A percentile compares a stretch with the other conserved stretches of the same genome.
These are phyloP conservation scores for Tricholoma flavovirens DNA, from an alignment of 768 basidiomycete genomes.

Conservation along the genomic window DNA sequence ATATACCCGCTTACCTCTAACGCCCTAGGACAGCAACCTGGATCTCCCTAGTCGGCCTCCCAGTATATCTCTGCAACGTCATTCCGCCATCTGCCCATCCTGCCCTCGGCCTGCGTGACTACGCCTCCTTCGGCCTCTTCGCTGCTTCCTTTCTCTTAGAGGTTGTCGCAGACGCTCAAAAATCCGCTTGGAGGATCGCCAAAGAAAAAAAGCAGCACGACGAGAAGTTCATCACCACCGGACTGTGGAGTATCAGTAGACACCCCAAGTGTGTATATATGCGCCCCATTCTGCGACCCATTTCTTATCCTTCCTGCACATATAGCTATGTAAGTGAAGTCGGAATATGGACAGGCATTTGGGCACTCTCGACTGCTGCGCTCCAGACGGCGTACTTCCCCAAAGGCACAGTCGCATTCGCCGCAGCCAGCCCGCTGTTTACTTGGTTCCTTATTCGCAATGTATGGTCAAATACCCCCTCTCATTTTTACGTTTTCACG, in stretches of 20 bases:
- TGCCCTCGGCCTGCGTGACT: constrained; percentile 48
- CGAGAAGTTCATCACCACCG: constrained; percentile 62
- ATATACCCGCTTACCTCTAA: neutral
- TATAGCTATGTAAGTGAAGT: constrained; percentile 68
- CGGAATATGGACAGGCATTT: constrained; percentile 64
- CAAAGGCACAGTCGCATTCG: constrained; percentile 34
- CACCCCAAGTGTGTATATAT: constrained; percentile 61
- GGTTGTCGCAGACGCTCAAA: constrained; percentile 59
- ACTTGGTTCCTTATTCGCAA: constrained; percentile 56
- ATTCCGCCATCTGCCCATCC: constrained; percentile 47
- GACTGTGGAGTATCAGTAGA: constrained; percentile 61
- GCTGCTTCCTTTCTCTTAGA: constrained; percentile 55
- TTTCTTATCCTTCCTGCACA: neutral
- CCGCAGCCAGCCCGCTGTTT: constrained; percentile 55
- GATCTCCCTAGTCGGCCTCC: constrained; percentile 63
- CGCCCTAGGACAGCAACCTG: constrained; percentile 43
- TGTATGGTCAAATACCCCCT: constrained; percentile 26
- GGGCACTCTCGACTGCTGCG: constrained; percentile 46
- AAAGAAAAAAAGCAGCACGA: constrained; percentile 62
- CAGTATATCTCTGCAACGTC: constrained; percentile 59
- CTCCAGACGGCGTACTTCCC: constrained; percentile 44
- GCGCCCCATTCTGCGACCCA: no score
- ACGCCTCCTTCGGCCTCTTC: constrained; percentile 48
- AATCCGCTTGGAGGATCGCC: constrained; percentile 52
- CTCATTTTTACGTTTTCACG: neutral